Percentiles rank a stretch among this genome's conserved stretches.
These are phyloP conservation scores for Xylaria sp. DNA, from an alignment of 2,329 filamentous ascomycete species.

Conservation along the genomic window DNA sequence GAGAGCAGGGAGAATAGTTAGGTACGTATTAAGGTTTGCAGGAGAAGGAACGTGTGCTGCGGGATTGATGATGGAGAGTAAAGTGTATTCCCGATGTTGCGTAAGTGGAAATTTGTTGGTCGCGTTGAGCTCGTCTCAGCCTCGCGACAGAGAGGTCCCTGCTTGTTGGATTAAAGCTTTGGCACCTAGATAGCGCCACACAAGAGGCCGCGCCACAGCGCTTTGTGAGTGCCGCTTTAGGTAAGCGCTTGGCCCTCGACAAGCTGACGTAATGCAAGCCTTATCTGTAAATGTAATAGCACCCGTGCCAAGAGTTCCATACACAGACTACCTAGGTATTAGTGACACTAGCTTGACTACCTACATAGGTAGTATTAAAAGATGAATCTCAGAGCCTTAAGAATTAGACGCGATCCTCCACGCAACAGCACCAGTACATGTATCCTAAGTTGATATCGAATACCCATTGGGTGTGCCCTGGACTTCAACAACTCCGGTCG, in stretches of 20 bases:
- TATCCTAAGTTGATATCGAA: no score
- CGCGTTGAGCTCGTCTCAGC: slow-evolving; percentile 21
- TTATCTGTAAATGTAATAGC: no score
- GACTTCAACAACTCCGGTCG: neutral
- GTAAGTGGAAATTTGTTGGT: slow-evolving; percentile 23
- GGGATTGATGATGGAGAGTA: slow-evolving; percentile 5
- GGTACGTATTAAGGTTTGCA: neutral
- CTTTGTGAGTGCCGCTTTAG: neutral
- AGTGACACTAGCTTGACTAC: no score
- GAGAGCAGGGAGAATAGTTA: neutral
- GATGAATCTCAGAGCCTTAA: no score
- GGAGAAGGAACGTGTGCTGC: slow-evolving; percentile 7
- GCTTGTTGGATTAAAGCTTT: neutral
- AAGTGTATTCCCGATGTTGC: slow-evolving; percentile 7
- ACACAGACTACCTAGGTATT: no score
- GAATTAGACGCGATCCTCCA: no score
- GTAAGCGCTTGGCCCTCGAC: no score
- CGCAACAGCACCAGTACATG: no score
- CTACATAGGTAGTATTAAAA: no score
- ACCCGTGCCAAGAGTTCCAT: no score
- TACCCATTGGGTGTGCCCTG: neutral
- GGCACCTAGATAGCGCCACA: neutral
- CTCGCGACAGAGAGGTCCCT: slow-evolving; percentile 11
- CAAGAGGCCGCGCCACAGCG: neutral
- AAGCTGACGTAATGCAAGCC: no score